Percentiles rank a stretch among this genome's conserved stretches.
phyloP scores from a whole-genome alignment of 2,329 filamentous ascomycete species.

The Bipolaris bicolor region DNA sequence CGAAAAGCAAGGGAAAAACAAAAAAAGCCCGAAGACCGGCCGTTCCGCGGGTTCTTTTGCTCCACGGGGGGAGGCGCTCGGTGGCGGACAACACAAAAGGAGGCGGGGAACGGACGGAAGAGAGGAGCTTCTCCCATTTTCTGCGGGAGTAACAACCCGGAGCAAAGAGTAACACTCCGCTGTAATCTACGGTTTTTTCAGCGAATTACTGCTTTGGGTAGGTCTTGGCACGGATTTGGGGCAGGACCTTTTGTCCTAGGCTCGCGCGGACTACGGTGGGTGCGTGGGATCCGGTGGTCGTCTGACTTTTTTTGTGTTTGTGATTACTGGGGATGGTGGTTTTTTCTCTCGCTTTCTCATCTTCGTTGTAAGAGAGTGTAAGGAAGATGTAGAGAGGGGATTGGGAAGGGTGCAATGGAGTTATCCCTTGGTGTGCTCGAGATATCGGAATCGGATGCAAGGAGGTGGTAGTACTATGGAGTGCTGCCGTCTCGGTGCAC shows the following conservation, averaged over 20 bases:
- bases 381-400: no score
- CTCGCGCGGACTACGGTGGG: background rate
- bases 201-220: background rate
- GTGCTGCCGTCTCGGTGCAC: no score
- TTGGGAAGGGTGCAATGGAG: no score
- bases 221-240: background rate
- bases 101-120: background rate
- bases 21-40: background rate
- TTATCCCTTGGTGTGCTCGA: no score
- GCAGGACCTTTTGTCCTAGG: background rate
- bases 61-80: background rate
- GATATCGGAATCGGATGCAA: no score
- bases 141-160: background rate
- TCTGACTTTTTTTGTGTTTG: no score
- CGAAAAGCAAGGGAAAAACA: background rate
- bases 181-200: background rate
- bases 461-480: no score
- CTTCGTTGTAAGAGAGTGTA: no score
- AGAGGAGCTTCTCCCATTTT: background rate
- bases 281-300: background rate
- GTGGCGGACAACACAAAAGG: background rate
- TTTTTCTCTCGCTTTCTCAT: no score
- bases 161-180: constrained; percentile 1
- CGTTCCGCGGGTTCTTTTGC: background rate
- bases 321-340: no score